Base-by-base conservation (phyloP, 2,329 filamentous ascomycete genomes). In the Colletotrichum horii region DNA sequence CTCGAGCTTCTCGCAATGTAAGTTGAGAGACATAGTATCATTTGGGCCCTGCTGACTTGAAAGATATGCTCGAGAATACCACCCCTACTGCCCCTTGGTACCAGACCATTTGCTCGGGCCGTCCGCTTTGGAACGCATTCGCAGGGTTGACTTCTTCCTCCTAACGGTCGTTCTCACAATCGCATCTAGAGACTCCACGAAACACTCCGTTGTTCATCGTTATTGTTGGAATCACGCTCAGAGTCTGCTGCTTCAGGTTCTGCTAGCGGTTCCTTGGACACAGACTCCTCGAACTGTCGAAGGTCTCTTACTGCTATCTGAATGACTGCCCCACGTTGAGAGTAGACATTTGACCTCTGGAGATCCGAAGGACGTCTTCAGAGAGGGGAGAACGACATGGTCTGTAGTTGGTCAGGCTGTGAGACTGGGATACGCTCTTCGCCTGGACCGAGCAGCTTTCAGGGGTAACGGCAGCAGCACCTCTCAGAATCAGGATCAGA, bases 21-120 rank as follows among this genome's bases (percentile, higher is more conserved):
- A 56, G 22, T 26, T 4, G 1, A 0, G 22, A 15, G 14, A 26
- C 15, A 1, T 4, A 2, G 8, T 3, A 2, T 16, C 4, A 26
- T 26, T 1, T 3, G 15, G 15, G 2, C 0, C 7, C 4, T 8
- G 22, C 22, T 56, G 12, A 56, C 52, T 26, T 0, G 1, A 56
- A 24, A 56, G 52, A 56, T 56, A 56, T 16, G n/a, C 22, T 5
- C 52, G 15, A 0, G 22, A 24, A 0, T 56, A 56, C 52, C 52
- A 56, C 2, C 22, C 52, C 4, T 56, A 0, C 0, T 56, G 52
- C 4, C 52, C 52, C 6, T 15, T 56, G 1, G 52, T 26, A 9
- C 52, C 52, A 16, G 4, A 22, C 0, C 15, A 56, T 1, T 1
- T 56, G 0, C 52, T 56, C 4, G 12, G 24, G 1, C 4, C n/a